phyloP scores from a whole-genome alignment of 148 eudicot genomes.

The Fagopyrum homotropicum region DNA sequence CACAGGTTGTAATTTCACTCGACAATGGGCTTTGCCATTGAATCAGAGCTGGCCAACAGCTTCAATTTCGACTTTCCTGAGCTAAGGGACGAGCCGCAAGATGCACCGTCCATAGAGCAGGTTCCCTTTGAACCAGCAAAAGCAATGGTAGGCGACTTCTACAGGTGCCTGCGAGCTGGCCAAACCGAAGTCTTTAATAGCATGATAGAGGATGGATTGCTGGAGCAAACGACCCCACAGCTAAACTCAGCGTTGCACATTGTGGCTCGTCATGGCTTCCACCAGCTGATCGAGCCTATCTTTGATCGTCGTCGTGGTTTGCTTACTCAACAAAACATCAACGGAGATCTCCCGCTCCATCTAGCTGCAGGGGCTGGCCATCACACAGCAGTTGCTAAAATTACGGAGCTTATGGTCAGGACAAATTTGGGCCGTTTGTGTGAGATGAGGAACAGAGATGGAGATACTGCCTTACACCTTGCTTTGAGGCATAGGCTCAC shows the following conservation, averaged over 20 bases:
- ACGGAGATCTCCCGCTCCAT: slow-evolving; percentile 14
- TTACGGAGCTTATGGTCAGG: neutral
- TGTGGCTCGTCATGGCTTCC: slow-evolving; percentile 1
- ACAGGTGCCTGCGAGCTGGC: neutral
- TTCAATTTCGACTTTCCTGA: too few species aligned
- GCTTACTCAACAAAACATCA: neutral
- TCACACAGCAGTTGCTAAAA: neutral
- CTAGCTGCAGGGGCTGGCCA: slow-evolving; percentile 15
- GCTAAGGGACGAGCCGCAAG: neutral
- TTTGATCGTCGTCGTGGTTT: neutral
- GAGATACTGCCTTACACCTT: slow-evolving; percentile 25
- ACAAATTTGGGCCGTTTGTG: neutral
- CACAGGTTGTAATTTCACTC: too few species aligned
- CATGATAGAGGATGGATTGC: neutral
- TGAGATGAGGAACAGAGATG: slow-evolving; percentile 13
- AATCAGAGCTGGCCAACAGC: too few species aligned
- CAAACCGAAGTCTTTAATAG: neutral
- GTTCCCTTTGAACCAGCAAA: neutral
- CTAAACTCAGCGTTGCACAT: neutral
- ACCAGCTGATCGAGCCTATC: neutral
- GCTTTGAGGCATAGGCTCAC: slow-evolving; percentile 1
- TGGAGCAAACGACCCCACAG: neutral
- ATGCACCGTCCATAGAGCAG: neutral
- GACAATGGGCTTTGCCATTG: too few species aligned
- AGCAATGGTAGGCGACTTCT: neutral